Base-by-base conservation (phyloP, 257 asterid species). In the Scutellaria barbata region DNA sequence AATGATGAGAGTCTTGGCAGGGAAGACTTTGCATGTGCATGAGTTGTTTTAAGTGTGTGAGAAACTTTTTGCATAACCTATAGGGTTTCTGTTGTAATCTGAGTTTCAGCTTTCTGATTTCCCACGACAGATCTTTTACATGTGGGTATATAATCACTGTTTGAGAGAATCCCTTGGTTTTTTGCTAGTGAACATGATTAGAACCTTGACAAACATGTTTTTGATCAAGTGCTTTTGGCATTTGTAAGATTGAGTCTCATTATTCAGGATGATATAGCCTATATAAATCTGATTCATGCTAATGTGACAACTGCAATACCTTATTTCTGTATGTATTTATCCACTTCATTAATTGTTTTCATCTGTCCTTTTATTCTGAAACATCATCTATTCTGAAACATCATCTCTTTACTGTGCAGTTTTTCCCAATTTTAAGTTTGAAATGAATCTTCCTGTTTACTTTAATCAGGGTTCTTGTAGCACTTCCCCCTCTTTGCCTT, bases 401-500 rank as follows among this genome's bases (percentile, higher is more conserved):
- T 39, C 53, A 46, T 41, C 17, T 51, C 52, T 50, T 40, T 33
- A 37, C 52, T 18, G 10, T 73, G 57, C 37, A 5, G 62, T 25
- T 50, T 66, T 37, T 20, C 18, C 53, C 18, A 33, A 61, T 46
- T 18, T 39, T 66, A 40, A 69, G 16, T 45, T 10, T 39, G 37
- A 50, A 41, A 51, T 30, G 8, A 20, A 18, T 63, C 42, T 45
- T 37, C 66, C 72, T 42, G 52, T 13, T 60, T 53, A 58, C 37
- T 77, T 68, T 76, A 40, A 55, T 57, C 82, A 85, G 90, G 84
- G 85, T 74, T 78, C 78, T 71, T 74, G 68, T 69, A 74, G 74
- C 68, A 62, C 68, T 67, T 78, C 76, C 47, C 74, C 78, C 67
- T 68, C 80, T 8, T 77, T 73, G 61, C 73, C 85, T 61, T 77